Conservation (phyloP, 805 yeast species). For the Schwanniomyces vanrijiae region DNA sequence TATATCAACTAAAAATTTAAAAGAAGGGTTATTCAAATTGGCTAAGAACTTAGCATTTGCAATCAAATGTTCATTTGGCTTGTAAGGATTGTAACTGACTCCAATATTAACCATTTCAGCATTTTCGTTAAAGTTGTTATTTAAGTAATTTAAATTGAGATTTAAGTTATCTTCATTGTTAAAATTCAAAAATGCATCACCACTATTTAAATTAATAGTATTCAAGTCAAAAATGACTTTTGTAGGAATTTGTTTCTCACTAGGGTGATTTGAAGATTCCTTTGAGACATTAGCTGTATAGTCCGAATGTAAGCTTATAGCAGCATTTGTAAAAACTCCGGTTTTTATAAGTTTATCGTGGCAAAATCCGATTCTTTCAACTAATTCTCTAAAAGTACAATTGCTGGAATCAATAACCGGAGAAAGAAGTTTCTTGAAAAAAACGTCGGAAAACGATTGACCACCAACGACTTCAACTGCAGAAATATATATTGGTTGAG, state of each 20-base stretch:
- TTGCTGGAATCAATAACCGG: conserved; percentile 43
- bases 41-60: conserved; percentile 45
- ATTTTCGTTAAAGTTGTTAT: conserved; percentile 48
- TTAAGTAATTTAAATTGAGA: conserved; percentile 38
- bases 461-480: conserved; percentile 43
- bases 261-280: conserved; percentile 26
- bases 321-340: conserved; percentile 44
- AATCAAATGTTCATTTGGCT: conserved; percentile 48
- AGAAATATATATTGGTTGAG: conserved; percentile 37
- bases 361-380: conserved; percentile 30
- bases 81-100: conserved; percentile 50
- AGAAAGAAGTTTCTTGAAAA: conserved; percentile 45
- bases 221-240: conserved; percentile 43
- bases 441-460: conserved; percentile 43
- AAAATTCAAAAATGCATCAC: conserved; percentile 33
- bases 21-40: conserved; percentile 47
- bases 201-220: conserved; percentile 36
- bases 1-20: conserved; percentile 37
- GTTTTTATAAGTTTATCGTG: conserved; percentile 40
- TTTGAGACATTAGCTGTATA: conserved; percentile 28
- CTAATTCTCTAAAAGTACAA: conserved; percentile 43
- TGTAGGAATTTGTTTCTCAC: conserved; percentile 44
- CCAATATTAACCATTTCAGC: conserved; percentile 51
- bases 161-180: conserved; percentile 40
- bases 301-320: conserved; percentile 41